phyloP scores from a whole-genome alignment of 1,284 basidiomycete genomes.

The Leccinum cinnamomeum region DNA sequence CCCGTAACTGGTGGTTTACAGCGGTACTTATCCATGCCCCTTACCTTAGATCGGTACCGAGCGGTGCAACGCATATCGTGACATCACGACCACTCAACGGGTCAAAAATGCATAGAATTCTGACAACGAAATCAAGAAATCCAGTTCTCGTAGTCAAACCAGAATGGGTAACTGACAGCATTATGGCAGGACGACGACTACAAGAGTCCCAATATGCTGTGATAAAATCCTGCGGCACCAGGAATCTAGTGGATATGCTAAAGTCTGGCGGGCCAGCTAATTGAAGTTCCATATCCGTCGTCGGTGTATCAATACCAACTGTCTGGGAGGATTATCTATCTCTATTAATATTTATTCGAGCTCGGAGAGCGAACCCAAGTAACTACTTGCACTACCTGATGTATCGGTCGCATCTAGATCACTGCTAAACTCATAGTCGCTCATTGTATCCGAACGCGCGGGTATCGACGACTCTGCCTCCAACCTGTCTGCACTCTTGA shows the following conservation, averaged over 20 bases:
- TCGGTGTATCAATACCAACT: constrained; percentile 15
- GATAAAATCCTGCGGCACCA: constrained; percentile 34
- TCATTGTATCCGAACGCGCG: constrained; percentile 36
- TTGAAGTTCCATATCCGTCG: not conserved
- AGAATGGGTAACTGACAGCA: constrained; percentile 70
- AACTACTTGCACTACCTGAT: constrained; percentile 35
- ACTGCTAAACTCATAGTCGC: constrained; percentile 60
- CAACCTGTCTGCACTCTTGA: constrained; percentile 55
- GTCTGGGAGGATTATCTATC: not conserved
- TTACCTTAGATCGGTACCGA: constrained; percentile 46
- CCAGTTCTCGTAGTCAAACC: constrained; percentile 62
- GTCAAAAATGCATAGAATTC: constrained; percentile 60
- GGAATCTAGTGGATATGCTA: constrained; percentile 31
- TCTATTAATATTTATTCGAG: constrained; percentile 8
- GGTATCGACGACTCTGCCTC: constrained; percentile 28
- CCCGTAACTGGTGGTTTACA: not conserved
- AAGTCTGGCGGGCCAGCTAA: constrained; percentile 21
- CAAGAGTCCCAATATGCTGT: constrained; percentile 57
- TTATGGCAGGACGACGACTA: constrained; percentile 53
- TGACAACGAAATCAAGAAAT: constrained; percentile 48
- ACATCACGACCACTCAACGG: constrained; percentile 67
- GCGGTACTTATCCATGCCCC: not conserved
- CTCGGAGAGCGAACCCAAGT: constrained; percentile 33
- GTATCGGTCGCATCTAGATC: constrained; percentile 42
- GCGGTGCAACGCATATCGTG: constrained; percentile 68